Conservation (phyloP, 257 asterid genomes). For the Solanum pennellii region DNA sequence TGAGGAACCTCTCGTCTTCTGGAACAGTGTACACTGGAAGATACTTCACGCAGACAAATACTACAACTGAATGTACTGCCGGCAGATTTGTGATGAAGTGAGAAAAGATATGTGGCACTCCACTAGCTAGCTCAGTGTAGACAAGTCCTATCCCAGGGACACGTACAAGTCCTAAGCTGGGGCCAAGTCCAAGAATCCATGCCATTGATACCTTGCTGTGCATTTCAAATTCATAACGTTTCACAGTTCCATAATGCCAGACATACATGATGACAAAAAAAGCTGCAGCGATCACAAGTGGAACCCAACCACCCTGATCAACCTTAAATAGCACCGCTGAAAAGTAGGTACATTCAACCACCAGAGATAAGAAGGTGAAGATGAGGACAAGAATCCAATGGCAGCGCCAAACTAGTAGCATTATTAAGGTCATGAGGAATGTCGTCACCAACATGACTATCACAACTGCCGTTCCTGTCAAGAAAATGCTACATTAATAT, state of each 20-base stretch:
- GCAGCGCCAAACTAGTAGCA: constrained; percentile 93
- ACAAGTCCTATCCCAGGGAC: constrained; percentile 97
- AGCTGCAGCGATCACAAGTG: constrained; percentile 79
- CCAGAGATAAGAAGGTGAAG: constrained; percentile 63
- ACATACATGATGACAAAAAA: constrained; percentile 80
- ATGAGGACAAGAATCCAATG: constrained; percentile 75
- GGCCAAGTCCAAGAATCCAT: constrained; percentile 94
- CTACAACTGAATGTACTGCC: constrained; percentile 78
- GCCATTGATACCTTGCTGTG: constrained; percentile 96
- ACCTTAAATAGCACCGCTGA: constrained; percentile 79
- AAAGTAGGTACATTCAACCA: constrained; percentile 74
- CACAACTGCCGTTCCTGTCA: constrained; percentile 91
- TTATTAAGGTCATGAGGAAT: constrained; percentile 77
- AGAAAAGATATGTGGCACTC: constrained; percentile 89
- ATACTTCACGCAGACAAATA: constrained; percentile 85
- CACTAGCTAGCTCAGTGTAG: constrained; percentile 93
- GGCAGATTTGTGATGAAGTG: constrained; percentile 94
- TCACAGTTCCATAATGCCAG: constrained; percentile 85
- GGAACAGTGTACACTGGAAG: constrained; percentile 96
- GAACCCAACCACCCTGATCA: constrained; percentile 98
- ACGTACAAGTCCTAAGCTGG: constrained; percentile 91
- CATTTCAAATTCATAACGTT: constrained; percentile 90
- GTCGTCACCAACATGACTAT: constrained; percentile 92
- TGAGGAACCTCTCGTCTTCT: constrained; percentile 77
- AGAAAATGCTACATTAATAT: neutral